These are phyloP conservation scores for Trichomonas gallinae DNA, from an alignment of 208 protist genomes.

Conservation along the genomic window DNA sequence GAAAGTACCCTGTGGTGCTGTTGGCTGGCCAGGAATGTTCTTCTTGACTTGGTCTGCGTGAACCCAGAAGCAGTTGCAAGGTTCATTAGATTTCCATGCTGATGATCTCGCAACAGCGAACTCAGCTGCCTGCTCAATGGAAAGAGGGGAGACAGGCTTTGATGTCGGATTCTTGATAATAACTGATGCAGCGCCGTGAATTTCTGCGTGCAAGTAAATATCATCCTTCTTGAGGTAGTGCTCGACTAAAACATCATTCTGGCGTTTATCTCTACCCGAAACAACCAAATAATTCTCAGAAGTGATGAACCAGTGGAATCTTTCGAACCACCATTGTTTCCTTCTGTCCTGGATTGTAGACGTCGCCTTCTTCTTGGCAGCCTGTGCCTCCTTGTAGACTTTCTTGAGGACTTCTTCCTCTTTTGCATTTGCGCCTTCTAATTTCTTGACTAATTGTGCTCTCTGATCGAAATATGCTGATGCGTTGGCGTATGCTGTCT, in stretches of 20 bases:
- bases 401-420: constrained; percentile 6
- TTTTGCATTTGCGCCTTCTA: not conserved
- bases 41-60: not conserved
- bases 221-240: constrained; percentile 16
- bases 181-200: not conserved
- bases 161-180: not conserved
- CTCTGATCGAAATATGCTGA: not conserved
- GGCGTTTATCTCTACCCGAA: not conserved
- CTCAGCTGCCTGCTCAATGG: not conserved
- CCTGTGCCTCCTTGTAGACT: not conserved
- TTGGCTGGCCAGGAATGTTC: not conserved
- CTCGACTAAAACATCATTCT: not conserved
- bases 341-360: not conserved
- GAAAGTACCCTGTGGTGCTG: not conserved
- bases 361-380: not conserved
- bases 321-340: constrained; percentile 11
- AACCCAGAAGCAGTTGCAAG: constrained; percentile 11
- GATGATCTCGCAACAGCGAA: not conserved
- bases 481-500: not conserved
- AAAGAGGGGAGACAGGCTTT: not conserved
- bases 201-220: constrained; percentile 6
- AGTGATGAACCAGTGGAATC: constrained; percentile 18
- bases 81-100: constrained; percentile 11
- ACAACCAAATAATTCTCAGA: not conserved
- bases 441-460: not conserved